These are phyloP conservation scores for Coemansia sp. DNA, from an alignment of 192 early-diverging fungal species.

Conservation along the genomic window DNA sequence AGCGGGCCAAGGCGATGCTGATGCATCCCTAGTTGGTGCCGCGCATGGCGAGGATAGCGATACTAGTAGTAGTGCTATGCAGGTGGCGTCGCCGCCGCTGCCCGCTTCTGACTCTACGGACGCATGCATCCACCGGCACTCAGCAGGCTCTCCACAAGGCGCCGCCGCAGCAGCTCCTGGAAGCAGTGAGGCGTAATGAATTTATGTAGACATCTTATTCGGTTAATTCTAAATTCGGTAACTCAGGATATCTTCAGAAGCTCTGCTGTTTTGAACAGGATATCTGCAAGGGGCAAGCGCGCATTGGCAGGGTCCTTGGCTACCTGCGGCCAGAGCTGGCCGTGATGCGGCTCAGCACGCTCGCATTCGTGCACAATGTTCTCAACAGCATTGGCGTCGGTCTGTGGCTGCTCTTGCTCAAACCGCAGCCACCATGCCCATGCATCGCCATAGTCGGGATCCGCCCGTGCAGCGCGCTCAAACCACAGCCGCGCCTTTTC, in stretches of 20 bases:
- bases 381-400: neutral
- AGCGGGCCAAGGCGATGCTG: slow-evolving; percentile 17
- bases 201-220: slow-evolving; percentile 1
- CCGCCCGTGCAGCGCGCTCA: slow-evolving; percentile 70
- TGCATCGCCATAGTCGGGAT: slow-evolving; percentile 85
- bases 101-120: slow-evolving; percentile 8
- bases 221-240: neutral
- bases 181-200: slow-evolving; percentile 15
- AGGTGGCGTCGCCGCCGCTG: slow-evolving; percentile 26
- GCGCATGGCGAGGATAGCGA: slow-evolving; percentile 11
- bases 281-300: slow-evolving; percentile 11
- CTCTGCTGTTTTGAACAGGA: slow-evolving; percentile 23
- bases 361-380: slow-evolving; percentile 67
- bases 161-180: slow-evolving; percentile 7
- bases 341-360: slow-evolving; percentile 83
- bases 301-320: slow-evolving; percentile 65
- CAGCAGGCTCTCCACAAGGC: slow-evolving; percentile 9
- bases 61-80: slow-evolving; percentile 10
- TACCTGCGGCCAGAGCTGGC: slow-evolving; percentile 79
- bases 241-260: slow-evolving; percentile 8
- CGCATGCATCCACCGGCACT: slow-evolving; percentile 8
- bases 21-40: slow-evolving; percentile 28
- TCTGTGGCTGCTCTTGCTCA: slow-evolving; percentile 59
- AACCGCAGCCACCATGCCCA: slow-evolving; percentile 97
- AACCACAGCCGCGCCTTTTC: slow-evolving; percentile 97